Percentiles rank a stretch among this genome's conserved stretches.
Evolutionary conservation across 768 basidiomycete genomes (phyloP).

Genomic region (Hydnum rufescens): DNA sequence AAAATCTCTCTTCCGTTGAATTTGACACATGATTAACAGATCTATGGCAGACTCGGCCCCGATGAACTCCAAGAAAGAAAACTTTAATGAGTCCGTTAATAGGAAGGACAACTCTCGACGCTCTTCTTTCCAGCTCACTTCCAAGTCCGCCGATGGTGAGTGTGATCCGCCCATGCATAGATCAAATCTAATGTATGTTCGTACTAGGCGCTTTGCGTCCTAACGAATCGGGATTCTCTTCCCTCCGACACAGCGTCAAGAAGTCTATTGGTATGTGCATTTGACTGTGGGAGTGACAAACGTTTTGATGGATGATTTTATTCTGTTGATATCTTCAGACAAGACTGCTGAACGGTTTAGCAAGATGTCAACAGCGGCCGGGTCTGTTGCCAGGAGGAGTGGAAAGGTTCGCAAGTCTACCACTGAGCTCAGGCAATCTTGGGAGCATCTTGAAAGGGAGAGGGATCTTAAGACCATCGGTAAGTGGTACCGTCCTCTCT

Average conservation of each 20-base stretch:
- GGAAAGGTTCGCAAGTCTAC: not conserved
- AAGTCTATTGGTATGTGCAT: constrained; percentile 43
- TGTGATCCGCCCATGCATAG: no score
- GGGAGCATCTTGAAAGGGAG: not conserved
- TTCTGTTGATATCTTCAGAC: constrained; percentile 18
- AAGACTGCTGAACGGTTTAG: constrained; percentile 17
- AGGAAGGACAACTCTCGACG: no score
- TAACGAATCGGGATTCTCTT: no score
- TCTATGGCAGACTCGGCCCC: not conserved
- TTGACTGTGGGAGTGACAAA: constrained; percentile 27
- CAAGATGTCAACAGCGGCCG: constrained; percentile 12
- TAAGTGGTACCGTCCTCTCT: not conserved
- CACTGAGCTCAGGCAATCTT: not conserved
- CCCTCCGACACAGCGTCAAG: constrained; percentile 51
- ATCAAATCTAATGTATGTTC: no score
- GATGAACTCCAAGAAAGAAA: not conserved
- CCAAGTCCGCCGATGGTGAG: no score
- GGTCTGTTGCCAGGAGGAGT: not conserved
- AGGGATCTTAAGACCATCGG: not conserved
- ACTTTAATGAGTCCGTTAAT: not conserved
- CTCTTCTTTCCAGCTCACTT: no score
- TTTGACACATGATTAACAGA: not conserved
- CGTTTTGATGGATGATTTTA: constrained; percentile 47
- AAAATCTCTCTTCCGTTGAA: not conserved
- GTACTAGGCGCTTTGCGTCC: no score